Base-by-base conservation (phyloP, 371 early-diverging fungal species). In the Lichtheimia ornata region DNA sequence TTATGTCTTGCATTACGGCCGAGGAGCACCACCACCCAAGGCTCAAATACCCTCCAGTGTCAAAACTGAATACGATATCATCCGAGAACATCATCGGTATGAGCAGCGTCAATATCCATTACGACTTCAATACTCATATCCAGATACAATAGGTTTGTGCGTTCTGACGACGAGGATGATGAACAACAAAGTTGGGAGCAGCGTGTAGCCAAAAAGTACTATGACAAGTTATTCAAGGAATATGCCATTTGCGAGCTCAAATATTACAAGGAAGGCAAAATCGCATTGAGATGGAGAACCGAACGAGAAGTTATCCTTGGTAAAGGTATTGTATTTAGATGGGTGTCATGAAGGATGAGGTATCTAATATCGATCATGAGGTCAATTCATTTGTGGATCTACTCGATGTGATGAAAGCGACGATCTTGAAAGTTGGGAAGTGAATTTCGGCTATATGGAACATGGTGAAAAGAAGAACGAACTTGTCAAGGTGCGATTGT, bases 271-370 rank as follows among this genome's bases (percentile, higher is more conserved):
- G 81, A 90, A 62, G 91, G 91, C 5, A 85, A 83, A 58, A 84
- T 95, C 35, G 95, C 92, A 12, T 67, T 95, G 64, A 81, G 94
- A 3, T 95, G 94, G 94, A 81, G 95, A 51, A 90, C 87, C 5
- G 83, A 91, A 71, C 74, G 73, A 15, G 95, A 95, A 67, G 90
- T 93, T 2, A 65, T 91, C 5, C 51, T 68, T 6, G 94, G 94
- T 6, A 91, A 92, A 78, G 94, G 91, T 85, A n/a, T 35, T 41
- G 25, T 47, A 18, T 13, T 22, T 22, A 22, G 22, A 22, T 1
- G 3, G 56, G 1, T 18, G 30, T 18, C 9, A 35, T 35, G 9
- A 13, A 25, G 5, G 27, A 28, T 14, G 20, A 14, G 25, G 35
- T 17, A 58, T 18, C 20, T 25, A 44, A n/a, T 41, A 11, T 51